Conservation (phyloP, 495 filamentous ascomycete species). For the Pyrenula massariospora region DNA sequence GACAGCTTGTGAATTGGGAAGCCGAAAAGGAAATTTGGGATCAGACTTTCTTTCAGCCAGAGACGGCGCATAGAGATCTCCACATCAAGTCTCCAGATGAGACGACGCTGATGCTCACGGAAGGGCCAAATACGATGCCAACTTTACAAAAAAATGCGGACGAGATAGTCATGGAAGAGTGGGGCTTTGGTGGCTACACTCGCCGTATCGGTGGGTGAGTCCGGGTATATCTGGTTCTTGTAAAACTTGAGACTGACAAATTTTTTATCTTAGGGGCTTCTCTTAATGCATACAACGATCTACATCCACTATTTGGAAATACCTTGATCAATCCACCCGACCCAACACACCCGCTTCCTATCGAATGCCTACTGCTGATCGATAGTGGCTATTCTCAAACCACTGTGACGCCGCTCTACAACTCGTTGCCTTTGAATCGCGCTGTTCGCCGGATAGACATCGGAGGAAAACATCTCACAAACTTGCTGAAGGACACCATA, state of each 20-base stretch:
- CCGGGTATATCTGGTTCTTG: background rate
- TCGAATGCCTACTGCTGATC: conserved; percentile 75
- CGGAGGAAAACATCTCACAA: conserved; percentile 90
- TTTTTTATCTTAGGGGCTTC: conserved; percentile 43
- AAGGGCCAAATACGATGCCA: conserved; percentile 80
- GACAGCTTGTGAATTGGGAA: conserved; percentile 94
- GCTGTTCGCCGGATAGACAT: conserved; percentile 80
- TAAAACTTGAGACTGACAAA: conserved; percentile 1
- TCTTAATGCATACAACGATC: conserved; percentile 77
- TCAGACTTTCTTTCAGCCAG: conserved; percentile 69
- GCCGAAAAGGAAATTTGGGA: conserved; percentile 95
- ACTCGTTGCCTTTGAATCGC: conserved; percentile 66
- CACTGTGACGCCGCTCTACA: conserved; percentile 76
- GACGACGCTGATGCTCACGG: conserved; percentile 72
- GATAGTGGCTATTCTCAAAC: conserved; percentile 93
- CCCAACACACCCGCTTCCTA: conserved; percentile 37
- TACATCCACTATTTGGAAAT: conserved; percentile 48
- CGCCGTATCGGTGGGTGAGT: conserved; percentile 54
- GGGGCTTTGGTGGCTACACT: conserved; percentile 81
- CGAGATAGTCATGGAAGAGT: conserved; percentile 96
- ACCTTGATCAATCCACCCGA: conserved; percentile 19
- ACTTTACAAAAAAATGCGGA: conserved; percentile 79
- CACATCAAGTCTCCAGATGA: conserved; percentile 46
- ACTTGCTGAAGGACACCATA: conserved; percentile 79
- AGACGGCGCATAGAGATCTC: conserved; percentile 37